Evolutionary conservation across 2,329 filamentous ascomycete genomes (phyloP).

Genomic region (Xylaria sp.): DNA sequence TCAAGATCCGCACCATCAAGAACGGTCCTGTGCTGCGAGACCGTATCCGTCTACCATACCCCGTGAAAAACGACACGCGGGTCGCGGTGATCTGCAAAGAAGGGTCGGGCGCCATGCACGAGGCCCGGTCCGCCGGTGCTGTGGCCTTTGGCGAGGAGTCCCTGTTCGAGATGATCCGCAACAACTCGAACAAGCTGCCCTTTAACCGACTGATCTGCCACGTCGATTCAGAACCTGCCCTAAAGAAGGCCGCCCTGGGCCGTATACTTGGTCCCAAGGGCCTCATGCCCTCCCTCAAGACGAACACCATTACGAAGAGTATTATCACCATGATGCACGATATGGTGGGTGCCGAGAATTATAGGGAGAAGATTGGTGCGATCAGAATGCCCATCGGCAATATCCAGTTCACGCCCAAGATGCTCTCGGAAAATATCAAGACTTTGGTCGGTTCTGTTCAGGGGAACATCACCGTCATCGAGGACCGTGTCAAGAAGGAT

Average conservation of each 20-base stretch:
- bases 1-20: constrained; percentile 84
- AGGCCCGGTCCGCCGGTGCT: constrained; percentile 82
- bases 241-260: constrained; percentile 84
- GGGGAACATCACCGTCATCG: constrained; percentile 75
- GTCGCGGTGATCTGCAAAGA: constrained; percentile 94
- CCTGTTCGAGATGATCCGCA: constrained; percentile 79
- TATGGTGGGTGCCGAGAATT: constrained; percentile 84
- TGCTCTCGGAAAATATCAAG: constrained; percentile 86
- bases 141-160: constrained; percentile 85
- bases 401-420: constrained; percentile 85
- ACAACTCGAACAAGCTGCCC: constrained; percentile 75
- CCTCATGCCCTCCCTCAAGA: constrained; percentile 90
- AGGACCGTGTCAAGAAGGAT: constrained; percentile 74
- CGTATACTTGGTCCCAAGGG: constrained; percentile 87
- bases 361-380: constrained; percentile 85
- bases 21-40: constrained; percentile 89
- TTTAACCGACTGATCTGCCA: constrained; percentile 94
- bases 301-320: constrained; percentile 87
- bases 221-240: constrained; percentile 75
- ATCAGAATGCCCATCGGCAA: constrained; percentile 92
- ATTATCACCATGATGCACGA: constrained; percentile 79
- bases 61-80: constrained; percentile 86
- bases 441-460: constrained; percentile 79
- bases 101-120: constrained; percentile 75
- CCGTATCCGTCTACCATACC: constrained; percentile 86